A percentile compares a stretch with the other conserved stretches of the same genome.
Conservation (phyloP, 2,329 filamentous ascomycete species). For the Fusarium ambrosium region DNA sequence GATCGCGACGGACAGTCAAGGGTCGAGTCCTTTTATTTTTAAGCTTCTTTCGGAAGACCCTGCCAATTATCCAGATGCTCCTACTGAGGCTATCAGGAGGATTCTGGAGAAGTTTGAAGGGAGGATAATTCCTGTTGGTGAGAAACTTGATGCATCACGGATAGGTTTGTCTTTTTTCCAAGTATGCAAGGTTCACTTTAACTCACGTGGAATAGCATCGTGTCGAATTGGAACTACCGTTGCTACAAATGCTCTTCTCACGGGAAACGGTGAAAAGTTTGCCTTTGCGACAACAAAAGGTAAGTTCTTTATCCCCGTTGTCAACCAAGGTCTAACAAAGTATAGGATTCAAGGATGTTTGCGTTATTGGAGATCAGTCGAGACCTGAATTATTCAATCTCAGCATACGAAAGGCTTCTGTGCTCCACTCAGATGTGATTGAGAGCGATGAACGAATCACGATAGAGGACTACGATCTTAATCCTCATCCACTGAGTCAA, state of each 20-base stretch:
- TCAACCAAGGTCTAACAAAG: not conserved
- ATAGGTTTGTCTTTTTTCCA: slow-evolving; percentile 44
- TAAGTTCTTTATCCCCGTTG: not conserved
- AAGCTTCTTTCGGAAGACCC: slow-evolving; percentile 83
- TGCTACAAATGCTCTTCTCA: slow-evolving; percentile 80
- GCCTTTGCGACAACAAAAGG: slow-evolving; percentile 76
- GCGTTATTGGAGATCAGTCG: slow-evolving; percentile 80
- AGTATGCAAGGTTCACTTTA: not conserved
- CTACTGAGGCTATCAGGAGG: slow-evolving; percentile 77
- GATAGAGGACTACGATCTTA: slow-evolving; percentile 78
- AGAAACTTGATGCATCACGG: slow-evolving; percentile 51
- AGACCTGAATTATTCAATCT: slow-evolving; percentile 80
- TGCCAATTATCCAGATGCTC: slow-evolving; percentile 77
- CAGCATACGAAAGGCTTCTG: slow-evolving; percentile 74
- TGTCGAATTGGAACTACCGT: slow-evolving; percentile 84
- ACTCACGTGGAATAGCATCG: slow-evolving; percentile 63
- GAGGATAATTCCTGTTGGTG: slow-evolving; percentile 63
- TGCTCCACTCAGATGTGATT: slow-evolving; percentile 75
- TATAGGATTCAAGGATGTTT: slow-evolving; percentile 72
- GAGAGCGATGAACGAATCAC: slow-evolving; percentile 81
- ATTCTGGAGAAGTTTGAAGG: slow-evolving; percentile 71
- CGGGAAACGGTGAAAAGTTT: slow-evolving; percentile 78
- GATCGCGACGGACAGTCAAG: slow-evolving; percentile 70
- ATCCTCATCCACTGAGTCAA: slow-evolving; percentile 66
- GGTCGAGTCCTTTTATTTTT: slow-evolving; percentile 77